These are phyloP conservation scores for Alternaria tenuissima DNA, from an alignment of 2,329 filamentous ascomycete species.

Conservation along the genomic window DNA sequence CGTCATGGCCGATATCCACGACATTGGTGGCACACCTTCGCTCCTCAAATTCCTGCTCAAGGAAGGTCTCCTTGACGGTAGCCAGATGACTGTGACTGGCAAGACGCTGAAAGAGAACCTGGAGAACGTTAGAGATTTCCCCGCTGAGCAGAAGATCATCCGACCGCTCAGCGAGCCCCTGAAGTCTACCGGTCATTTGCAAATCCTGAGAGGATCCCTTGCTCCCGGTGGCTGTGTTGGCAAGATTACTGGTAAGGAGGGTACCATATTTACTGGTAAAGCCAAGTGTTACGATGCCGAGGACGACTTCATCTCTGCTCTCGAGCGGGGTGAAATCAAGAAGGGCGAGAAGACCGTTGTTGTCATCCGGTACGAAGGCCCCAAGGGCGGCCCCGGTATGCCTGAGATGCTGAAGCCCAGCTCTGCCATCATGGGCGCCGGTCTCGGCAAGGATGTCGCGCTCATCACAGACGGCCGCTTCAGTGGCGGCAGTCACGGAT, in stretches of 20 bases:
- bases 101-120: slow-evolving; percentile 61
- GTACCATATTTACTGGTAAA: slow-evolving; percentile 71
- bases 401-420: slow-evolving; percentile 78
- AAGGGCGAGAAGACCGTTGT: slow-evolving; percentile 81
- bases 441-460: slow-evolving; percentile 75
- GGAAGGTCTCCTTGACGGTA: slow-evolving; percentile 59
- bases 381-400: slow-evolving; percentile 78
- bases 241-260: slow-evolving; percentile 81
- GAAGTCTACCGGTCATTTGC: slow-evolving; percentile 75
- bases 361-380: slow-evolving; percentile 77
- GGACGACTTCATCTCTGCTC: slow-evolving; percentile 71
- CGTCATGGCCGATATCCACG: slow-evolving; percentile 67
- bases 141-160: slow-evolving; percentile 74
- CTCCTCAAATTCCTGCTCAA: slow-evolving; percentile 60
- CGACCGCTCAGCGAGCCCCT: slow-evolving; percentile 73
- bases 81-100: slow-evolving; percentile 60
- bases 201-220: slow-evolving; percentile 74
- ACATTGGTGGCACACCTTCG: slow-evolving; percentile 60
- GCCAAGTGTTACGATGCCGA: slow-evolving; percentile 76
- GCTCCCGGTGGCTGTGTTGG: slow-evolving; percentile 75
- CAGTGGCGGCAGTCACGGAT: slow-evolving; percentile 83
- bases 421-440: slow-evolving; percentile 77
- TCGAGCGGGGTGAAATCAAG: slow-evolving; percentile 73
- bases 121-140: slow-evolving; percentile 68
- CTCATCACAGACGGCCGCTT: slow-evolving; percentile 79